These are phyloP conservation scores for Phytophthora constricta DNA, from an alignment of 352 stramenopile species.

Conservation along the genomic window DNA sequence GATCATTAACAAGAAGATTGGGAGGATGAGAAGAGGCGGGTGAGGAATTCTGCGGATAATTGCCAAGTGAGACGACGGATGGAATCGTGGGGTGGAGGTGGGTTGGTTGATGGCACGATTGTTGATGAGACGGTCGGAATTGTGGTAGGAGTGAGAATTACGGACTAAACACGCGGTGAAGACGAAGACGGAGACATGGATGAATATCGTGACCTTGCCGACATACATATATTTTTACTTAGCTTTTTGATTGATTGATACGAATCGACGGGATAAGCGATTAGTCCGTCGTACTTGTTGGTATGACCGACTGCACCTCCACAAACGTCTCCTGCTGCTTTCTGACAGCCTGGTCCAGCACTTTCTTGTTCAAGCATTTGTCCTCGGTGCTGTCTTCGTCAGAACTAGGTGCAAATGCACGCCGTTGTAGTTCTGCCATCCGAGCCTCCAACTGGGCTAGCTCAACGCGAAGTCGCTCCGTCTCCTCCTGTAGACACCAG, in stretches of 20 bases:
- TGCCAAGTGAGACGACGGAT: slow-evolving; percentile 3
- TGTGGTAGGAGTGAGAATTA: not conserved
- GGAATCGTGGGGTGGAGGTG: not conserved
- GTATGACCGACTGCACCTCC: slow-evolving; percentile 34
- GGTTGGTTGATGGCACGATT: not conserved
- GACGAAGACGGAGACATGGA: no score
- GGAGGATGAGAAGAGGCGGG: not conserved
- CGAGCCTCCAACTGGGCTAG: slow-evolving; percentile 25
- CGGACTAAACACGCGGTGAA: no score
- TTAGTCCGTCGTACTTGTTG: not conserved
- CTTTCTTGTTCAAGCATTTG: slow-evolving; percentile 25
- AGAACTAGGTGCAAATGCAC: slow-evolving; percentile 19
- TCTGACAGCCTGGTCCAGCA: slow-evolving; percentile 35
- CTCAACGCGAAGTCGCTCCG: slow-evolving; percentile 31
- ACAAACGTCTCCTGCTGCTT: slow-evolving; percentile 37
- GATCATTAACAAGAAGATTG: no score
- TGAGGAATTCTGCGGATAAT: not conserved
- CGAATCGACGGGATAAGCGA: not conserved
- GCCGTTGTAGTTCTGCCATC: slow-evolving; percentile 34
- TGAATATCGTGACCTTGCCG: no score
- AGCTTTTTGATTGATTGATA: no score
- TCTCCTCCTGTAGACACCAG: no score
- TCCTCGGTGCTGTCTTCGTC: slow-evolving; percentile 18
- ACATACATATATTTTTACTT: no score
- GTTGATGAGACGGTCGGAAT: not conserved